Evolutionary conservation across 495 filamentous ascomycete genomes (phyloP).

Genomic region (Glutinoglossum americanum): DNA sequence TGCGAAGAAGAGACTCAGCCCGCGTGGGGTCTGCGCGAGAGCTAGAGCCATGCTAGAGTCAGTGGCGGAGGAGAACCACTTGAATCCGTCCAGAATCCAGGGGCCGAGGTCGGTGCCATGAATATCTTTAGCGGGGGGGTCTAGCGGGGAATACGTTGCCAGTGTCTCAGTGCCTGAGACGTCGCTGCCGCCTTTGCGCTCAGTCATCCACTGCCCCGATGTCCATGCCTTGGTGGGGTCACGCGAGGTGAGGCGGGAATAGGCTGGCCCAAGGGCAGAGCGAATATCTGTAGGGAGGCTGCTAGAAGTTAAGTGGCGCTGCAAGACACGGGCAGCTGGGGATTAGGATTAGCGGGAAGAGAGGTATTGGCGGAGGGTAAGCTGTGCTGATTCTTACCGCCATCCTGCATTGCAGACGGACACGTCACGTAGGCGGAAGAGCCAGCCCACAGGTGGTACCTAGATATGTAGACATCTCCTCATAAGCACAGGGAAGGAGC

Average conservation of each 20-base stretch:
- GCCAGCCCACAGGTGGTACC: constrained; percentile 39
- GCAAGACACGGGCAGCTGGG: constrained; percentile 16
- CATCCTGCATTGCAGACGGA: constrained; percentile 50
- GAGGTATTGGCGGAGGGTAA: background rate
- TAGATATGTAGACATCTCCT: constrained; percentile 1
- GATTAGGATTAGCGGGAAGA: constrained; percentile 33
- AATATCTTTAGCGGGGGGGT: constrained; percentile 13
- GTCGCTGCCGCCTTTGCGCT: constrained; percentile 53
- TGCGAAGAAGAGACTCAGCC: constrained; percentile 43
- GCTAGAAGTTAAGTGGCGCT: background rate
- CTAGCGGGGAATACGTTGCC: constrained; percentile 19
- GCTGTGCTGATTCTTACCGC: constrained; percentile 16
- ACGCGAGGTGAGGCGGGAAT: constrained; percentile 30
- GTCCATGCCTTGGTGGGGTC: constrained; percentile 44
- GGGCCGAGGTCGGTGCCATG: constrained; percentile 27
- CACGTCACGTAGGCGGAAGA: constrained; percentile 42
- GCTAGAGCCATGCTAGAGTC: constrained; percentile 48
- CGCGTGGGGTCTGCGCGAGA: constrained; percentile 38
- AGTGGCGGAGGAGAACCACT: constrained; percentile 59
- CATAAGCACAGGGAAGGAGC: too few relatives aligned
- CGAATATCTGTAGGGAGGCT: constrained; percentile 9
- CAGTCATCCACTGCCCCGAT: constrained; percentile 74
- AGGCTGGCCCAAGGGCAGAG: constrained; percentile 22
- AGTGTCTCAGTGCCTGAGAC: constrained; percentile 49
- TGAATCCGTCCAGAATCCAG: constrained; percentile 45